Percentiles rank a stretch among this genome's conserved stretches.
These are phyloP conservation scores for Lonicera japonica DNA, from an alignment of 129 eudicot species.

Conservation along the genomic window DNA sequence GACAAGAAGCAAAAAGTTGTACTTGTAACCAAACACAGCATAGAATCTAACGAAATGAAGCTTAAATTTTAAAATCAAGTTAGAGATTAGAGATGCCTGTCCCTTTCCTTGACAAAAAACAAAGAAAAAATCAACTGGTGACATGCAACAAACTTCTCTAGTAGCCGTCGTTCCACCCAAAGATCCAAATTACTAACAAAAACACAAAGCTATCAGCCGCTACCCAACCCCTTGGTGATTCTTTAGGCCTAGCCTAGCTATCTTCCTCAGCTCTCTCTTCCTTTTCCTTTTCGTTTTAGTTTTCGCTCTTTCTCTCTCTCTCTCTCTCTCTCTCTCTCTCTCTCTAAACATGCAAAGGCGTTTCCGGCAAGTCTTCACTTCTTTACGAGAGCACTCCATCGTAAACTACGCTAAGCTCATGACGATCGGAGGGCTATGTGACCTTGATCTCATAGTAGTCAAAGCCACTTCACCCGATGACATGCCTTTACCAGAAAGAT, in stretches of 20 bases:
- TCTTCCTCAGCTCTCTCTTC: too few species aligned
- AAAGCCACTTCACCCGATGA: slow-evolving; percentile 78
- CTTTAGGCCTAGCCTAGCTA: too few species aligned
- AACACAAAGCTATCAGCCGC: too few species aligned
- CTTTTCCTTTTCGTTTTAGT: background rate
- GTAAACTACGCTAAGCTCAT: slow-evolving; percentile 61
- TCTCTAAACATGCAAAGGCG: slow-evolving; percentile 45
- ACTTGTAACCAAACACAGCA: too few species aligned
- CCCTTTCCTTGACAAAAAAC: too few species aligned
- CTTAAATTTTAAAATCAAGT: too few species aligned
- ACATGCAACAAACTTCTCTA: slow-evolving; percentile 3
- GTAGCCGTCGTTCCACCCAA: slow-evolving; percentile 1
- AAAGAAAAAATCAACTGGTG: background rate
- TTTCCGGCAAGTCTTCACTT: slow-evolving; percentile 41
- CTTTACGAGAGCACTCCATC: slow-evolving; percentile 42
- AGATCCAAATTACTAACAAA: background rate
- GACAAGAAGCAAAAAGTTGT: too few species aligned
- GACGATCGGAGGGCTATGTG: slow-evolving; percentile 64
- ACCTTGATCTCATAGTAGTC: slow-evolving; percentile 42
- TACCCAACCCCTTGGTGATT: too few species aligned
- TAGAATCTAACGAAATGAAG: too few species aligned
- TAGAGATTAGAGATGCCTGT: too few species aligned
- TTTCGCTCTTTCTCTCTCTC: too few species aligned
- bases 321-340: background rate
- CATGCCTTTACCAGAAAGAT: slow-evolving; percentile 51